These are phyloP conservation scores for Aspergillus sclerotiicarbonarius DNA, from an alignment of 495 filamentous ascomycete genomes.

Conservation along the genomic window DNA sequence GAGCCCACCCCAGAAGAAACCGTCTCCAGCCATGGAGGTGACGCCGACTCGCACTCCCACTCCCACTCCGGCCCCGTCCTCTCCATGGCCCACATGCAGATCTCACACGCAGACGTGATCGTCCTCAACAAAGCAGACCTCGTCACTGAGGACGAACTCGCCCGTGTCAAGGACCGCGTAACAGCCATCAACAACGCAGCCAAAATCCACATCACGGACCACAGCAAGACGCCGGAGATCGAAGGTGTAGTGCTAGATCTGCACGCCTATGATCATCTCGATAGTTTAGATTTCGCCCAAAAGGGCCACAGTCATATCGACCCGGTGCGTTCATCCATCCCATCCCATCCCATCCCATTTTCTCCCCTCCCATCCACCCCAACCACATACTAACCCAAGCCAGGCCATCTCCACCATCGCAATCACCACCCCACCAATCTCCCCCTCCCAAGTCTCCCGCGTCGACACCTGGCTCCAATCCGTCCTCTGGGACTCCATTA, in stretches of 20 bases:
- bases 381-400: not conserved
- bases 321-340: conserved; percentile 52
- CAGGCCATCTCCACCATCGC: conserved; percentile 88
- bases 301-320: conserved; percentile 82
- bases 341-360: not conserved
- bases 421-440: conserved; percentile 58
- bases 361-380: not conserved
- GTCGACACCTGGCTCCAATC: conserved; percentile 83
- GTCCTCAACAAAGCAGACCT: conserved; percentile 94
- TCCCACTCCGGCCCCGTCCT: conserved; percentile 59
- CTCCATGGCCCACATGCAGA: conserved; percentile 92
- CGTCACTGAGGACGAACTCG: conserved; percentile 67
- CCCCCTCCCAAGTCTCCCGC: conserved; percentile 46
- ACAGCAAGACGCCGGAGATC: conserved; percentile 74
- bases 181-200: conserved; percentile 86
- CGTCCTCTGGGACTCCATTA: conserved; percentile 74
- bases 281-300: conserved; percentile 59
- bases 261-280: conserved; percentile 86
- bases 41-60: conserved; percentile 51
- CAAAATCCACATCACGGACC: conserved; percentile 75
- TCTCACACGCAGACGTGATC: conserved; percentile 95
- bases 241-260: conserved; percentile 85
- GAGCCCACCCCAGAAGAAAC: conserved; percentile 63
- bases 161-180: conserved; percentile 63
- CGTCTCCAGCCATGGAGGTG: conserved; percentile 29